Base-by-base conservation (phyloP, 2,329 filamentous ascomycete species). In the Diaporthe vaccinii region DNA sequence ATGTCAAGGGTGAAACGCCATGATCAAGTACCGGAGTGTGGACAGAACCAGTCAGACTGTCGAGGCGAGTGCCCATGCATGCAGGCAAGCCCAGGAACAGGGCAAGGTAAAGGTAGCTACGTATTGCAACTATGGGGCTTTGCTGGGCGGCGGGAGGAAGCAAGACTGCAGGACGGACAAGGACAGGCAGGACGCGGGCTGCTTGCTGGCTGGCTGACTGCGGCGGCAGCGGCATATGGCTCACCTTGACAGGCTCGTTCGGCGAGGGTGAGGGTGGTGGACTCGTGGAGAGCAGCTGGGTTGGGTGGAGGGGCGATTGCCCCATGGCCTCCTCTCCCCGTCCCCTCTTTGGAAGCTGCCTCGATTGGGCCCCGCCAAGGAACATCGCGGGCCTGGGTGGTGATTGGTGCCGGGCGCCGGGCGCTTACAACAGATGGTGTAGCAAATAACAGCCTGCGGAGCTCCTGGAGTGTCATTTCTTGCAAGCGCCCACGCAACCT, bases 401-500 rank as follows among this genome's bases (percentile, higher is more conserved):
- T 76, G 72, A 76, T 74, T 76, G 75, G 72, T 59, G 67, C 75
- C 55, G 75, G 46, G 14, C 57, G 15, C 49, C 57, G 74, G 74
- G 74, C 74, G 74, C 74, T 76, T 76, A 76, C 39, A 74, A 34
- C 58, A 65, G 31, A 44, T 74, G 68, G 49, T 49, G 72, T 53
- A 72, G 72, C 75, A 75, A 75, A 75, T 76, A 57, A 72, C 68
- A 70, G 68, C 39, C 34, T 53, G 65, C 41, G n/a, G 49, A 72
- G 58, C 70, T 53, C 22, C 57, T 41, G 14, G 46, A 34, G 65
- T 46, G 34, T 68, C 65, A 68, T 71, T 65, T 49, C 57, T 25
- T 57, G 72, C 59, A 76, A 76, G 75, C 75, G 75, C 75, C 74
- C 39, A 55, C 53, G 59, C 65, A 74, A 76, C 75, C 75, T 62